Percentiles rank a stretch among this genome's conserved stretches.
Evolutionary conservation across 169 alveolate species (phyloP).

Genomic region (Cryptosporidium canis): DNA sequence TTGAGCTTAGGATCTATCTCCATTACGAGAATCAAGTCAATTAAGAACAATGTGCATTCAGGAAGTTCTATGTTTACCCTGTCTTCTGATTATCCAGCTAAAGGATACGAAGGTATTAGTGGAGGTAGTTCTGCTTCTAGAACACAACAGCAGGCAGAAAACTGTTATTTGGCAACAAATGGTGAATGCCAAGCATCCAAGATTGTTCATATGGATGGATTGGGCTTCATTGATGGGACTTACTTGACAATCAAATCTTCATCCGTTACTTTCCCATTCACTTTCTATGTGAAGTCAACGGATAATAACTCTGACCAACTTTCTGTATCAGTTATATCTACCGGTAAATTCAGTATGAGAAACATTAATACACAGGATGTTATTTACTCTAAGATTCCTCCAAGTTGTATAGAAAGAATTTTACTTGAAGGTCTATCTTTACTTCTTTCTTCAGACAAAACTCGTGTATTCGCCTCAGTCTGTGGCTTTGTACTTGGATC

Average conservation of each 20-base stretch:
- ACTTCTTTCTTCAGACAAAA: constrained; percentile 11
- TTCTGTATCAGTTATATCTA: neutral
- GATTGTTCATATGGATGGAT: constrained; percentile 28
- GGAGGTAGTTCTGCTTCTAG: constrained; percentile 57
- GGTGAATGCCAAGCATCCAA: constrained; percentile 41
- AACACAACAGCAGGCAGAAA: constrained; percentile 43
- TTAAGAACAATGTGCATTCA: neutral
- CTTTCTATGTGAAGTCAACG: neutral
- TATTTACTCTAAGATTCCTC: neutral
- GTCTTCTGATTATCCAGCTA: constrained; percentile 37
- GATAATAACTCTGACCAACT: constrained; percentile 41
- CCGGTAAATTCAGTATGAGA: constrained; percentile 48
- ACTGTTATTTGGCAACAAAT: constrained; percentile 38
- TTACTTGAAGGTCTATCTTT: constrained; percentile 36
- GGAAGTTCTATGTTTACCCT: neutral
- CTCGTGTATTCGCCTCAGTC: neutral
- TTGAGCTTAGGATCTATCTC: neutral
- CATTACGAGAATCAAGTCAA: constrained; percentile 19
- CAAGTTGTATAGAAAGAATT: constrained; percentile 42
- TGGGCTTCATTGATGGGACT: constrained; percentile 31
- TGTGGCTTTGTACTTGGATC: constrained; percentile 31
- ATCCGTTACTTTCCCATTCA: constrained; percentile 30
- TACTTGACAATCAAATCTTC: constrained; percentile 8
- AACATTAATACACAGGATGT: constrained; percentile 23
- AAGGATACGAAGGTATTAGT: constrained; percentile 38